Percentiles rank a stretch among this genome's conserved stretches.
phyloP scores from a whole-genome alignment of 768 basidiomycete species.

The Suillus spraguei region DNA sequence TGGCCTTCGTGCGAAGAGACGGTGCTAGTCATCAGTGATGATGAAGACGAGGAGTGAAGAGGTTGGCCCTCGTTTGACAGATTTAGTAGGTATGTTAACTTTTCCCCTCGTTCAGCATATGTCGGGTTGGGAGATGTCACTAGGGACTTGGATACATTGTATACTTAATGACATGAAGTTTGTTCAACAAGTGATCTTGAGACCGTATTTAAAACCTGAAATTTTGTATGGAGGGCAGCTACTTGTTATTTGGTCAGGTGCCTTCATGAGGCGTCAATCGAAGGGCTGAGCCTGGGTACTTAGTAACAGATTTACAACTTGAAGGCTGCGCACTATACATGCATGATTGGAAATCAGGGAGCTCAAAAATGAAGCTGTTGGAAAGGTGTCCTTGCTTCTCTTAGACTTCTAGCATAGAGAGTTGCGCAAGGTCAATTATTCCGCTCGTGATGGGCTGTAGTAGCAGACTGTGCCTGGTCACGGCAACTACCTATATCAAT shows the following conservation, averaged over 20 bases:
- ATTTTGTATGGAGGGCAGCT: not conserved
- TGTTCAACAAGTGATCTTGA: not conserved
- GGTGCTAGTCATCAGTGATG: conserved; percentile 54
- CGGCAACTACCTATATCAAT: not conserved
- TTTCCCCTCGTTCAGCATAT: not conserved
- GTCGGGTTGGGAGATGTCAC: not conserved
- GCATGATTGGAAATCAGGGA: not conserved
- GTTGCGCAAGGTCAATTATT: not conserved
- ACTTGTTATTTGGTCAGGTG: not conserved
- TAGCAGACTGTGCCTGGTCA: not conserved
- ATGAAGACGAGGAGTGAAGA: conserved; percentile 40
- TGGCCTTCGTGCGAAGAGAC: conserved; percentile 49
- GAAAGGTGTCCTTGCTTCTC: not conserved
- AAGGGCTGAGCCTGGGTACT: not conserved
- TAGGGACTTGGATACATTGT: conserved; percentile 2
- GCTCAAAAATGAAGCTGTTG: not conserved
- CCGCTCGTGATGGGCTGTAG: not conserved
- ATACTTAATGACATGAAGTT: conserved; percentile 1
- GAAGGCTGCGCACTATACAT: not conserved
- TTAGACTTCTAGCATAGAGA: not conserved
- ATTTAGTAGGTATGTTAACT: conserved; percentile 14
- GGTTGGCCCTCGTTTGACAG: not conserved
- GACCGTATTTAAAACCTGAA: not conserved
- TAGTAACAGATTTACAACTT: not conserved
- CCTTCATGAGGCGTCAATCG: not conserved